Conservation (phyloP, 495 filamentous ascomycete genomes). For the Lentithecium fluviatile region DNA sequence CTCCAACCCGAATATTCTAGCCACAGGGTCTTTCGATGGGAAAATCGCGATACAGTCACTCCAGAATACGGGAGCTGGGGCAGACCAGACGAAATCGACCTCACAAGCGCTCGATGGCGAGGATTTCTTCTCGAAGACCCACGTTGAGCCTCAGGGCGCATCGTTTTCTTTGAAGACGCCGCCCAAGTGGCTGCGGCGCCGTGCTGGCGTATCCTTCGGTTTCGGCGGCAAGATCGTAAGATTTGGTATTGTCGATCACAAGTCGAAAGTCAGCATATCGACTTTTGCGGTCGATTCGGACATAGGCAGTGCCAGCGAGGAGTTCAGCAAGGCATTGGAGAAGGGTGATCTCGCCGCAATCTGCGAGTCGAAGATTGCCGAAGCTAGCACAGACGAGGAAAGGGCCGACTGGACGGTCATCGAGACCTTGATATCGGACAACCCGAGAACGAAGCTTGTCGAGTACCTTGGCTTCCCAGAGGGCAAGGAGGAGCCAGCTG, state of each 20-base stretch:
- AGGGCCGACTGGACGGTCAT: conserved; percentile 95
- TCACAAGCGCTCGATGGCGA: conserved; percentile 79
- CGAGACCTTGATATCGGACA: conserved; percentile 77
- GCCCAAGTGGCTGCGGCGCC: conserved; percentile 86
- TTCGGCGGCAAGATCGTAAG: conserved; percentile 92
- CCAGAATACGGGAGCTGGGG: conserved; percentile 72
- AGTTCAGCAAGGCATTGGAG: conserved; percentile 80
- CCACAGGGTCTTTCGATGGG: conserved; percentile 94
- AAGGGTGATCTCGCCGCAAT: conserved; percentile 74
- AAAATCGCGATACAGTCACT: conserved; percentile 89
- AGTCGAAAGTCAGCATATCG: conserved; percentile 79
- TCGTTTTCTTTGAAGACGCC: conserved; percentile 83
- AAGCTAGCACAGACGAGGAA: conserved; percentile 79
- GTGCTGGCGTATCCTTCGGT: conserved; percentile 85
- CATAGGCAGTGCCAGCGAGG: conserved; percentile 77
- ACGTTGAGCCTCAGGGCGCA: conserved; percentile 83
- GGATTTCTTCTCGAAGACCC: conserved; percentile 94
- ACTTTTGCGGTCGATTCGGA: conserved; percentile 84
- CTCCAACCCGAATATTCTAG: conserved; percentile 82
- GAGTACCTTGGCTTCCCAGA: conserved; percentile 84
- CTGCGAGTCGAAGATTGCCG: conserved; percentile 72
- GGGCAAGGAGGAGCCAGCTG: conserved; percentile 50
- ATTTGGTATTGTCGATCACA: conserved; percentile 59
- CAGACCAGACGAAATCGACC: conserved; percentile 54
- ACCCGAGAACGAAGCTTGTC: conserved; percentile 75